Base-by-base conservation (phyloP, 2,329 filamentous ascomycete species). In the Saccharata proteae region DNA sequence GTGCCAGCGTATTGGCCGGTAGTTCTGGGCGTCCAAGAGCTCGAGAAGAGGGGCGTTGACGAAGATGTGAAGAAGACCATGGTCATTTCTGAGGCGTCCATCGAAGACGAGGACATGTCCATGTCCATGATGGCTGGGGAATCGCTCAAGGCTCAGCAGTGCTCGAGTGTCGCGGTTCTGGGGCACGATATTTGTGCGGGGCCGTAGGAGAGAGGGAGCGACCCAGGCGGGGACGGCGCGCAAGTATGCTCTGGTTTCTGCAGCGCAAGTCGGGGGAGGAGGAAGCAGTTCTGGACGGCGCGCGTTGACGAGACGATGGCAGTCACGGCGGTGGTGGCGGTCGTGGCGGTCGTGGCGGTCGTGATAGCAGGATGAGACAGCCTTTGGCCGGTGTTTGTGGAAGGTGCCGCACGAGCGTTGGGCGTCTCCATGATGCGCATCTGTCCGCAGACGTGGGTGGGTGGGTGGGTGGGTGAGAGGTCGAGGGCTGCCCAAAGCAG, bases 1-100 rank as follows among this genome's bases (percentile, higher is more conserved):
- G 84, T 93, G 34, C 75, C 88, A 2, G 83, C 84, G 57, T 94
- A 96, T 37, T 69, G 61, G 44, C 78, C 83, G 5, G 67, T 61
- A 20, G 61, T 76, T 16, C 51, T 58, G 4, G 88, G 88, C 3
- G 80, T 79, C 84, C 86, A 96, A 31, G 64, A 53, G 14, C 58
- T 52, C 11, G 81, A 77, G 61, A 67, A 83, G 26, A 84, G 65
- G 3, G 77, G 64, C 1, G 77, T 81, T 34, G 51, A 56, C 27
- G 71, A 71, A 35, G 62, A 59, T 40, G 67, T 72, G 43, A 76
- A 76, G 66, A 90, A 90, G 38, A 60, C 56, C 67, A 71, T 72
- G 26, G 49, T 44, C 69, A 72, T 73, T 20, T 48, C 38, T 12
- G 42, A 39, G 44, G 51, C 54, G 10, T 40, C 32, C 55, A 58